These are phyloP conservation scores for Castanea mollissima DNA, from an alignment of 306 rosid genomes.

Conservation along the genomic window DNA sequence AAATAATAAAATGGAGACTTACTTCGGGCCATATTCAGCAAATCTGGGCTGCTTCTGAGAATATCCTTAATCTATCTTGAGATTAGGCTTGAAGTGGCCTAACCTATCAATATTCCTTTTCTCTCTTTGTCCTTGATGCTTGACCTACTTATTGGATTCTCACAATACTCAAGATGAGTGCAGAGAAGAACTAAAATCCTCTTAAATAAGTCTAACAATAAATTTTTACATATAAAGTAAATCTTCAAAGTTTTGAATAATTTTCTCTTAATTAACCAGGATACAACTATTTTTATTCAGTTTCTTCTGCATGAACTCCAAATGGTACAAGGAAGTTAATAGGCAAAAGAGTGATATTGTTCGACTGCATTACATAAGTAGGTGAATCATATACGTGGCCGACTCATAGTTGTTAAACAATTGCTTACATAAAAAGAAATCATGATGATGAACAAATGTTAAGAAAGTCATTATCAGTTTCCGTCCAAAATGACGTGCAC, in stretches of 20 bases:
- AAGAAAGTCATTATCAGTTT: no score
- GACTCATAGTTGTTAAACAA: background rate
- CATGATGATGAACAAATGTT: background rate
- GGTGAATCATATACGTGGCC: background rate
- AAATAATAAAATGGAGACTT: background rate
- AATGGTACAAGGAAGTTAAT: background rate
- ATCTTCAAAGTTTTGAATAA: background rate
- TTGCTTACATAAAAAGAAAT: background rate
- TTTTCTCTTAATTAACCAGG: background rate
- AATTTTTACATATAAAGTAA: background rate
- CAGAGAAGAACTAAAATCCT: background rate
- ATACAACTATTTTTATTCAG: background rate
- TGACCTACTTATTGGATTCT: background rate
- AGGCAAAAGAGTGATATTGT: background rate
- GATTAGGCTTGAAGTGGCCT: background rate
- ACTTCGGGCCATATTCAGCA: constrained; percentile 26
- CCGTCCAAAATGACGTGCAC: no score
- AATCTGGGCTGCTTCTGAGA: background rate
- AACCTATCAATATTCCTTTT: background rate
- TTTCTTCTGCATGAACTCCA: constrained; percentile 12
- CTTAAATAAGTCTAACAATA: background rate
- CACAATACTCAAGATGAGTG: background rate
- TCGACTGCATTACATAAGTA: background rate
- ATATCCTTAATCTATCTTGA: background rate
- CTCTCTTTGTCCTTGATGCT: background rate